Conservation (phyloP, 2,329 filamentous ascomycete genomes). For the Scleromitrula shiraiana region DNA sequence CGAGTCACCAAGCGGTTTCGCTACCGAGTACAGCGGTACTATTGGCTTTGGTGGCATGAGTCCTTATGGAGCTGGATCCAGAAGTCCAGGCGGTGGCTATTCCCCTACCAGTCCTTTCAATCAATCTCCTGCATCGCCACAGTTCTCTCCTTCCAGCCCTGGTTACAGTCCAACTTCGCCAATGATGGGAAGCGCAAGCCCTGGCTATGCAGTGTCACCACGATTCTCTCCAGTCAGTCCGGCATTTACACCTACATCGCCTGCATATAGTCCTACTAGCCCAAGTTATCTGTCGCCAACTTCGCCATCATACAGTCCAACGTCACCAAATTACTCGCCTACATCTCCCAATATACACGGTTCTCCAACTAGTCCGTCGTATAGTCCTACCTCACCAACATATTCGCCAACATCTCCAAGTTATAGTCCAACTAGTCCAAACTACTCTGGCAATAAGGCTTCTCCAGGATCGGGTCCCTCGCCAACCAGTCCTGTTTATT, state of each 20-base stretch:
- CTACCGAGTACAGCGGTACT: slow-evolving; percentile 47
- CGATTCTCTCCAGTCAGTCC: slow-evolving; percentile 53
- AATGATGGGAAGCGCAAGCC: slow-evolving; percentile 46
- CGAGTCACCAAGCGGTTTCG: slow-evolving; percentile 59
- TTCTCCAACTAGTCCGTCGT: slow-evolving; percentile 26
- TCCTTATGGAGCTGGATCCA: slow-evolving; percentile 47
- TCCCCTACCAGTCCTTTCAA: slow-evolving; percentile 56
- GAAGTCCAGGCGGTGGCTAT: slow-evolving; percentile 61
- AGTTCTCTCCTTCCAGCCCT: slow-evolving; percentile 27
- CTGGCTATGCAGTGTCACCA: slow-evolving; percentile 40
- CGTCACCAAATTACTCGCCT: slow-evolving; percentile 32
- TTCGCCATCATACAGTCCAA: slow-evolving; percentile 60
- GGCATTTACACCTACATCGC: slow-evolving; percentile 30
- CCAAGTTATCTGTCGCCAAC: slow-evolving; percentile 42
- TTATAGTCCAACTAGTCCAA: slow-evolving; percentile 26
- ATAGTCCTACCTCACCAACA: slow-evolving; percentile 26
- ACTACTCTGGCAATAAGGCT: slow-evolving; percentile 21
- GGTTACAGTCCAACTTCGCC: slow-evolving; percentile 44
- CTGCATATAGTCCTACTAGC: slow-evolving; percentile 29
- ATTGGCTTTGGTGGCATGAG: slow-evolving; percentile 47
- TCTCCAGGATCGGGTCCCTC: slow-evolving; percentile 25
- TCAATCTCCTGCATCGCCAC: slow-evolving; percentile 44
- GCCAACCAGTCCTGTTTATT: slow-evolving; percentile 28
- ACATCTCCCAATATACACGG: slow-evolving; percentile 26
- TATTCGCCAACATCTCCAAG: slow-evolving; percentile 28